Evolutionary conservation across 1,284 basidiomycete species (phyloP).

Genomic region (Volvariella surrecta): DNA sequence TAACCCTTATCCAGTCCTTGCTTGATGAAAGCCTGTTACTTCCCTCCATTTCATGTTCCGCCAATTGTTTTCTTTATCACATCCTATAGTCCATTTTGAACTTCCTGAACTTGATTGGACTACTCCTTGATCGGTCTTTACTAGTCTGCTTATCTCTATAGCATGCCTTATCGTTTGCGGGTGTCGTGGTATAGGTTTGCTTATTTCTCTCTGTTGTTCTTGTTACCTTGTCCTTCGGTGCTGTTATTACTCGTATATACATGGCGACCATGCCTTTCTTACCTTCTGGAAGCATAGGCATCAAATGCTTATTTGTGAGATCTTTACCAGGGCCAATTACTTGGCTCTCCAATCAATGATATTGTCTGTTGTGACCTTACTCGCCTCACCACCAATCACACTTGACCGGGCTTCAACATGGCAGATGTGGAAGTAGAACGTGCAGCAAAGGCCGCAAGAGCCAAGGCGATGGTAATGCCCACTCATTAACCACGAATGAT

Average conservation of each 20-base stretch:
- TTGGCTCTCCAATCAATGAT: not conserved
- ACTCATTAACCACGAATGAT: constrained; percentile 9
- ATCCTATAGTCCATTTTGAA: constrained; percentile 39
- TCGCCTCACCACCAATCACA: not conserved
- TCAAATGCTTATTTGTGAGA: not conserved
- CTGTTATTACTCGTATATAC: constrained; percentile 24
- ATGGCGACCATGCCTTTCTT: constrained; percentile 21
- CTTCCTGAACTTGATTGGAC: constrained; percentile 24
- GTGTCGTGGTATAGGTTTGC: constrained; percentile 10
- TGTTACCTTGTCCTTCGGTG: constrained; percentile 16
- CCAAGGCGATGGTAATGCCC: constrained; percentile 59
- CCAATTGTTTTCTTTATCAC: constrained; percentile 39
- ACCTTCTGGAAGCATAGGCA: not conserved
- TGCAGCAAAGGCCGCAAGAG: constrained; percentile 70
- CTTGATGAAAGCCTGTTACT: constrained; percentile 18
- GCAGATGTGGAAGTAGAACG: constrained; percentile 56
- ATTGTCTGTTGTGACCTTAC: not conserved
- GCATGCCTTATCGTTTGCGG: constrained; percentile 6
- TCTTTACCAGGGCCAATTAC: not conserved
- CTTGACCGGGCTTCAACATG: constrained; percentile 20
- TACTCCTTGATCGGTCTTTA: constrained; percentile 56
- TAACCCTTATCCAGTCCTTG: constrained; percentile 6
- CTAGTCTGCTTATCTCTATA: constrained; percentile 20
- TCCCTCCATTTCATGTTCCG: constrained; percentile 18
- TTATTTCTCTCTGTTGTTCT: constrained; percentile 19